Evolutionary conservation across 441 rosid species (phyloP), one percentile per base, ranked within the genome.

Genomic region (Metrosideros polymorpha): DNA sequence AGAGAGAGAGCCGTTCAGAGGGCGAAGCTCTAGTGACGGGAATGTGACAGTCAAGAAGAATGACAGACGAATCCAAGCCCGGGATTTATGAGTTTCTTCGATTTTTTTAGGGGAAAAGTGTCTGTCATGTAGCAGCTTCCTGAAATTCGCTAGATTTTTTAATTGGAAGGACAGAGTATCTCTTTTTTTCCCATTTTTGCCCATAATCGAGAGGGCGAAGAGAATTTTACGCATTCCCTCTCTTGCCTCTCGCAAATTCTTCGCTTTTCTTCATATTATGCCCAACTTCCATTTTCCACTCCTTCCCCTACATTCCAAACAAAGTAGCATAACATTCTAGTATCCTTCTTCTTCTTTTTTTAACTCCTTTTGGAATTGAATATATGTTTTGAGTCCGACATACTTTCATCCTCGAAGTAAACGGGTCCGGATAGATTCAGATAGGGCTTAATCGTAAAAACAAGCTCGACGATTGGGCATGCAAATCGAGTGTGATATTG

Each of bases 401-500:
- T 32, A 35, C 9, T 18, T 9, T 9, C 3, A 0, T 66, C 27
- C 2, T 35, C 4, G 8, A 6, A 22, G 6, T 19, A 35, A 12
- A 22, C 25, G 4, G 3, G 4, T 39, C 1, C 19, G 0, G 2
- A 66, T 5, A 19, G 7, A 19, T 13, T 19, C 1, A 1, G 0
- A 39, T 5, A 9, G 0, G 2, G 2, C 7, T 19, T 35, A 9
- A 25, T 10, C 29, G 2, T 55, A 27, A 9, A 10, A 55, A 55
- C 12, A 25, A 3, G 13, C 6, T 25, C 1, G 2, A 12, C 29
- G 7, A 56, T 56, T 5, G 17, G 1, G 7, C 63, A 5, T 1
- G 7, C 30, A 2, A 12, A 10, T 1, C 0, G 5, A 19, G 0
- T 14, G 5, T 35, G 14, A 0, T 22, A 2, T 22, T 24, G 7